Conservation (phyloP, 345 rosid genomes). For the Odontarrhena argentea region DNA sequence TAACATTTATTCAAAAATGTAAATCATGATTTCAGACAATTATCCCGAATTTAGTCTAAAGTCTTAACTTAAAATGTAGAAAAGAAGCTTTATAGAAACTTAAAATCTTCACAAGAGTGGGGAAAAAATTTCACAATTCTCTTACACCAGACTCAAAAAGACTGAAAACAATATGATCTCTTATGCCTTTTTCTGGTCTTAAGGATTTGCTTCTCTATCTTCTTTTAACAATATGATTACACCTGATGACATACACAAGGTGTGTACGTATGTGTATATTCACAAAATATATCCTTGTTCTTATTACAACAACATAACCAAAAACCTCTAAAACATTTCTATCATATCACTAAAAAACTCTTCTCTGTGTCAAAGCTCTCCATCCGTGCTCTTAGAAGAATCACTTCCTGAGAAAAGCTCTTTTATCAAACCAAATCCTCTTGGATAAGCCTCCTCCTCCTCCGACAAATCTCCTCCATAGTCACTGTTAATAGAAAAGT, state of each 20-base stretch:
- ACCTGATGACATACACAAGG: slow-evolving; percentile 16
- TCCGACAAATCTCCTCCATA: slow-evolving; percentile 41
- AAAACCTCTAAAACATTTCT: slow-evolving; percentile 22
- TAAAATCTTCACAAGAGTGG: not conserved
- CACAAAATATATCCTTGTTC: slow-evolving; percentile 22
- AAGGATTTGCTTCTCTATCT: not conserved
- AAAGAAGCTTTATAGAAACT: too few relatives aligned
- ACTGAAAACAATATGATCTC: not conserved
- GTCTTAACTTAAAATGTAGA: too few relatives aligned
- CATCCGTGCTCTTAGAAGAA: slow-evolving; percentile 33
- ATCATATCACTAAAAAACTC: slow-evolving; percentile 25
- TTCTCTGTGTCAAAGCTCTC: slow-evolving; percentile 34
- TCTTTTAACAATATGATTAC: not conserved
- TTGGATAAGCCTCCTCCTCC: slow-evolving; percentile 46
- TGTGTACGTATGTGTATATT: not conserved
- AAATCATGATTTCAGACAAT: too few relatives aligned
- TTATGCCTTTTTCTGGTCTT: not conserved
- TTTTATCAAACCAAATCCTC: slow-evolving; percentile 43
- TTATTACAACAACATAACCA: slow-evolving; percentile 37
- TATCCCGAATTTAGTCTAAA: too few relatives aligned
- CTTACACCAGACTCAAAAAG: not conserved
- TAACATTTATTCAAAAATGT: too few relatives aligned
- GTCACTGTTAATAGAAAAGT: slow-evolving; percentile 53
- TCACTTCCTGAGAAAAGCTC: slow-evolving; percentile 37
- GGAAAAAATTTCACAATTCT: not conserved